phyloP scores from a whole-genome alignment of 192 early-diverging fungal species.

The Oehlia diaphana region DNA sequence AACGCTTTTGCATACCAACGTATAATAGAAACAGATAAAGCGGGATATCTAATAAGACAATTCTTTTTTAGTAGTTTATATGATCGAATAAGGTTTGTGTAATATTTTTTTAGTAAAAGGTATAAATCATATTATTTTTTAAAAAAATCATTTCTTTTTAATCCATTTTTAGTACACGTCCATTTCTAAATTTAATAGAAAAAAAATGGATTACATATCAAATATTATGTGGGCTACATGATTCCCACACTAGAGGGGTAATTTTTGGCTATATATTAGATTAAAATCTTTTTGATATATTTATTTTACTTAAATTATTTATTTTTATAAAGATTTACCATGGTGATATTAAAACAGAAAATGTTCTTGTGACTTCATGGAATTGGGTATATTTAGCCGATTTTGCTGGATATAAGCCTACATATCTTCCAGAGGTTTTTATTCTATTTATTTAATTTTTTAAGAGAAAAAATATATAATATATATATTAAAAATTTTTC shows the following conservation, averaged over 20 bases:
- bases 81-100: constrained; percentile 80
- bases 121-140: not conserved
- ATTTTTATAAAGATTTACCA: constrained; percentile 67
- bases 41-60: constrained; percentile 87
- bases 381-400: constrained; percentile 91
- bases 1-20: constrained; percentile 79
- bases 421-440: constrained; percentile 82
- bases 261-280: not conserved
- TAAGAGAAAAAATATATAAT: not conserved
- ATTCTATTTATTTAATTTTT: not conserved
- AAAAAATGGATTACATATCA: constrained; percentile 97
- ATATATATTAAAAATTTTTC: not conserved
- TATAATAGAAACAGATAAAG: constrained; percentile 86
- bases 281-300: not conserved
- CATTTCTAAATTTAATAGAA: constrained; percentile 83
- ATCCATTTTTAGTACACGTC: constrained; percentile 70
- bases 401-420: constrained; percentile 90
- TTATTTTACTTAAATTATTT: not conserved
- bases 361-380: constrained; percentile 93
- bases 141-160: not conserved
- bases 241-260: constrained; percentile 63
- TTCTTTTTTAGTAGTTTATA: constrained; percentile 92
- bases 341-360: constrained; percentile 97
- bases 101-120: not conserved
- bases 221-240: constrained; percentile 74